Base-by-base conservation (phyloP, 1,284 basidiomycete species). In the Melampsora allii-populina region DNA sequence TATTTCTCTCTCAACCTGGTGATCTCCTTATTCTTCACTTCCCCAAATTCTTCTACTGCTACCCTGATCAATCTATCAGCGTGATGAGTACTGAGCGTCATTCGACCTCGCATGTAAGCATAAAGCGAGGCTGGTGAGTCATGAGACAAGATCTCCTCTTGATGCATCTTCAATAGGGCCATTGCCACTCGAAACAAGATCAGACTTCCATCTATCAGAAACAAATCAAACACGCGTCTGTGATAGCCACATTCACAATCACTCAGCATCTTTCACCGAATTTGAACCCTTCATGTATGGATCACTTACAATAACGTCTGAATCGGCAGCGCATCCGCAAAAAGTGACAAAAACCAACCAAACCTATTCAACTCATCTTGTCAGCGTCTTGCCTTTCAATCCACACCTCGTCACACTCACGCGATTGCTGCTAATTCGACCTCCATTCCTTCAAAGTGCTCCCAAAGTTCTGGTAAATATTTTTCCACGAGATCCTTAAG, bases 331-430 rank as follows among this genome's bases (percentile, higher is more conserved):
- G 94, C 96, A 79, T 97, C 94, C 0, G 95, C 97, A 80, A 97
- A 98, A 21, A 98, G 84, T 5, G 92, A 94, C 48, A 98, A 84
- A 83, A 98, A 97, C 95, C 95, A 98, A 2, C 94, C 94, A 83
- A 98, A 98, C 5, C 69, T 19, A 39, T 31, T 9, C 53, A 53
- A 42, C 5, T 4, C 3, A n/a, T 19, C 24, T 31, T 53, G 12
- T 27, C 10, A 10, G 48, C 36, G 19, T 19, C 53, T 33, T 14
- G 12, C 14, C 29, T n/a, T 5, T 4, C 9, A 50, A 6, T 5
- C 10, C n/a, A 45, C n/a, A 48, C 5, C 1, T 5, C 14, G 17
- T 21, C n/a, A 31, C 29, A 56, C 69, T 27, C 21, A 73, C 75
- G 92, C 97, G 74, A 98, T 92, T 0, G 94, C 94, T 0, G 90